phyloP scores from a whole-genome alignment of 805 yeast species.

The Tetrapisispora iriomotensis region DNA sequence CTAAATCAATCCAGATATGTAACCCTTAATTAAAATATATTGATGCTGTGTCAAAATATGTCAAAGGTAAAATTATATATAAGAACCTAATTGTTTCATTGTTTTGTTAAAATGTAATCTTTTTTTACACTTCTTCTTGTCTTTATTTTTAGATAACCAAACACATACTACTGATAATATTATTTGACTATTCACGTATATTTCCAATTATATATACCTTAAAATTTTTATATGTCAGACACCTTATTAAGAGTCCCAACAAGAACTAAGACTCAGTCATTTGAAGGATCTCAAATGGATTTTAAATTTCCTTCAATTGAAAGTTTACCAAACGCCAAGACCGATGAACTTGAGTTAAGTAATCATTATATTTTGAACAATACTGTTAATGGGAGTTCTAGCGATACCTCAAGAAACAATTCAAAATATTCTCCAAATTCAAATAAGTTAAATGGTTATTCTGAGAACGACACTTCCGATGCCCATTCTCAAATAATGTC shows the following conservation, averaged over 20 bases:
- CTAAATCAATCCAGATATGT: no score
- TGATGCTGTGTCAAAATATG: no score
- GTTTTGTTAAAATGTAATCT: no score
- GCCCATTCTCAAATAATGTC: conserved; percentile 26
- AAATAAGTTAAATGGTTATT: neutral
- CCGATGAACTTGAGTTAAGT: conserved; percentile 18
- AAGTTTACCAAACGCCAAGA: conserved; percentile 7
- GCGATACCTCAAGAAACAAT: neutral
- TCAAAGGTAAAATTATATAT: no score
- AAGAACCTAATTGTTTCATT: no score
- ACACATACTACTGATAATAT: no score
- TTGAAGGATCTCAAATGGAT: conserved; percentile 32
- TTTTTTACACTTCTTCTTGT: no score
- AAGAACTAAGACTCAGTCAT: conserved; percentile 31
- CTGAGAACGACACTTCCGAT: conserved; percentile 10
- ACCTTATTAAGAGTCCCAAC: conserved; percentile 25
- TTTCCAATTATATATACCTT: no score
- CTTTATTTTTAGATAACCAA: no score
- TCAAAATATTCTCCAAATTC: neutral
- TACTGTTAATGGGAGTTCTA: neutral
- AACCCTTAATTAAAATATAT: no score
- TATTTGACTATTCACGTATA: no score
- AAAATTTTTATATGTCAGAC: neutral
- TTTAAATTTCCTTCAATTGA: conserved; percentile 33
- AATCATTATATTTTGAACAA: conserved; percentile 25